phyloP scores from a whole-genome alignment of 164 flowering plant species.

The Vitis labrusca region DNA sequence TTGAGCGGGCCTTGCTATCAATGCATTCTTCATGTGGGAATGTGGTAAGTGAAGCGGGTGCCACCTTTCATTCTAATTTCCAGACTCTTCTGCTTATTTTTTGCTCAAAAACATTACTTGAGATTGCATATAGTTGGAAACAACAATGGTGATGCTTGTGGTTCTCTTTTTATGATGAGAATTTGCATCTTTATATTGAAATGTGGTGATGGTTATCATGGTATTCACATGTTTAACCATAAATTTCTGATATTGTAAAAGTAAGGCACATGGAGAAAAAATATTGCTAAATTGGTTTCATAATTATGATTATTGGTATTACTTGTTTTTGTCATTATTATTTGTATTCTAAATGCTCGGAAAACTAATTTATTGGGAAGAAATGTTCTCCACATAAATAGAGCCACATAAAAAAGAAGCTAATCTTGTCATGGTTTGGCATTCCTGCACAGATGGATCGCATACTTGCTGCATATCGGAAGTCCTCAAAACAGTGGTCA shows the following conservation, averaged over 20 bases:
- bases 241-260: no score
- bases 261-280: no score
- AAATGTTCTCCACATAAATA: background rate
- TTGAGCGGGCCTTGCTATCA: slow-evolving; percentile 90
- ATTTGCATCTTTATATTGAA: no score
- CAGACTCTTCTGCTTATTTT: background rate
- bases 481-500: slow-evolving; percentile 94
- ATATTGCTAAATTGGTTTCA: no score
- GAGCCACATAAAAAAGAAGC: slow-evolving; percentile 1
- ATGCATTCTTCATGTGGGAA: slow-evolving; percentile 98
- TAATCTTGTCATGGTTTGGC: slow-evolving; percentile 6
- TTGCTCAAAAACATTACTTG: background rate
- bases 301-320: no score
- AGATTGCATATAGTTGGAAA: background rate
- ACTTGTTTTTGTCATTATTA: no score
- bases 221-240: no score
- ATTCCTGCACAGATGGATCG: slow-evolving; percentile 63
- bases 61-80: background rate
- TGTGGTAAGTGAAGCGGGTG: slow-evolving; percentile 59
- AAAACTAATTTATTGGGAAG: background rate
- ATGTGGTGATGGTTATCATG: no score
- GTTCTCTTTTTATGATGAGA: no score
- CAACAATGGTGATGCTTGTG: background rate
- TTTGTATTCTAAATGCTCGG: no score
- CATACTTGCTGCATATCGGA: slow-evolving; percentile 79